Base-by-base conservation (phyloP, 192 early-diverging fungal genomes). In the Geranomyces michiganensis region DNA sequence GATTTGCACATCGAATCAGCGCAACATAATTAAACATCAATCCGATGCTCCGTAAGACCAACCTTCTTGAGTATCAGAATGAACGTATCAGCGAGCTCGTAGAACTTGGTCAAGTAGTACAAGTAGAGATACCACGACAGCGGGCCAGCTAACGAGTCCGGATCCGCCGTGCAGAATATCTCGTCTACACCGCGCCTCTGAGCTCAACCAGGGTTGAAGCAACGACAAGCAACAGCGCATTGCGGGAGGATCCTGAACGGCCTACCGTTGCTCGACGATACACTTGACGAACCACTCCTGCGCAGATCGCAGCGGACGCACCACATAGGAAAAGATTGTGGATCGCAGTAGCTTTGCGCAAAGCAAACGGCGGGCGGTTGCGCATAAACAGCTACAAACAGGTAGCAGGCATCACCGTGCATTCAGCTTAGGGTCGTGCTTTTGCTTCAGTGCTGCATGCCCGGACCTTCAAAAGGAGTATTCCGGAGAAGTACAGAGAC, bases 31-130 rank as follows among this genome's bases (percentile, higher is more conserved):
- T 41, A 10, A 3, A 41, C 5, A 41, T 7, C 36, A 7, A 41
- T 10, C 3, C 36, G 36, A 3, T 41, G 10, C 36, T n/a, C n/a
- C n/a, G n/a, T n/a, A n/a, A n/a, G n/a, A n/a, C 71, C 22, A 2
- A 84, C 82, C 82, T 83, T 83, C 62, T 84, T 84, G 31, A 84
- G 63, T 31, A 81, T 76, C 17, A 84, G 58, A 36, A 84, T 84
- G 17, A 84, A 79, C 24, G 83, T 84, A 64, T 84, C 83, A 0
- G 81, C 22, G 14, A 84, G 76, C 66, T 84, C 83, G 63, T 56
- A 65, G 66, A 76, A 84, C 60, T 84, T 84, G 49, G 56, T 75
- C 53, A 84, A 32, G 60, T 84, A 84, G 64, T 84, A 84, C 17
- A 81, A 71, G 77, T 84, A 84, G 41, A 82, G 64, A 44, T 48